These are phyloP conservation scores for Russula emetica DNA, from an alignment of 768 basidiomycete genomes.

Conservation along the genomic window DNA sequence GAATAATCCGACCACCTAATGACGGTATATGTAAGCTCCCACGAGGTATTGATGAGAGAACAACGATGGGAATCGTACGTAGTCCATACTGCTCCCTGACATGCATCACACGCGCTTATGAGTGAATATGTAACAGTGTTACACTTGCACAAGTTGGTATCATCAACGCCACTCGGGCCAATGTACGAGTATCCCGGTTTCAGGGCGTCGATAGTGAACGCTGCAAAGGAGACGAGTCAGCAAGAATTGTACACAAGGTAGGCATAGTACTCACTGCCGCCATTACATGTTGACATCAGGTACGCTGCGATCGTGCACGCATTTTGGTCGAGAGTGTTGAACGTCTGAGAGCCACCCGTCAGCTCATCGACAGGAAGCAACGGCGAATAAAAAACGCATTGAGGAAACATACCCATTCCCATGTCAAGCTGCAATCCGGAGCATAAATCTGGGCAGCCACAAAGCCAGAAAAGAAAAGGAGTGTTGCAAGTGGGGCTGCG, in stretches of 20 bases:
- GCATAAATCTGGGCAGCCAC: constrained; percentile 3
- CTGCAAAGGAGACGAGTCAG: not conserved
- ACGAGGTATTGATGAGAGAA: not conserved
- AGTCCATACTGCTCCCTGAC: not conserved
- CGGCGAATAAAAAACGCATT: not conserved
- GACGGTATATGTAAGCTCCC: not conserved
- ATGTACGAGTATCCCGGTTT: not conserved
- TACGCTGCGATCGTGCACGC: constrained; percentile 11
- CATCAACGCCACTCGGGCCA: not conserved
- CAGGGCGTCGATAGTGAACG: constrained; percentile 7
- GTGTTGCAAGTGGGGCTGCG: not conserved
- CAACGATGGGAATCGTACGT: not conserved
- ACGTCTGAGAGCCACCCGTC: not conserved
- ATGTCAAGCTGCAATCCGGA: constrained; percentile 6
- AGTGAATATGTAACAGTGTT: constrained; percentile 12
- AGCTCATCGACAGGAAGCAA: not conserved
- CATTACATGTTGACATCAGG: constrained; percentile 13
- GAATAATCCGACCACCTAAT: constrained; percentile 7
- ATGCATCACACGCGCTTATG: constrained; percentile 18
- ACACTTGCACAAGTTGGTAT: constrained; percentile 16
- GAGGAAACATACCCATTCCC: constrained; percentile 4
- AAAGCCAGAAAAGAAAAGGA: not conserved
- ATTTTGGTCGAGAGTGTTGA: constrained; percentile 18
- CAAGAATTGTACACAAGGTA: not conserved
- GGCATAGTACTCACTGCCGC: constrained; percentile 7